Conservation (phyloP, 768 basidiomycete species). For the Panaeolus papilionaceus region DNA sequence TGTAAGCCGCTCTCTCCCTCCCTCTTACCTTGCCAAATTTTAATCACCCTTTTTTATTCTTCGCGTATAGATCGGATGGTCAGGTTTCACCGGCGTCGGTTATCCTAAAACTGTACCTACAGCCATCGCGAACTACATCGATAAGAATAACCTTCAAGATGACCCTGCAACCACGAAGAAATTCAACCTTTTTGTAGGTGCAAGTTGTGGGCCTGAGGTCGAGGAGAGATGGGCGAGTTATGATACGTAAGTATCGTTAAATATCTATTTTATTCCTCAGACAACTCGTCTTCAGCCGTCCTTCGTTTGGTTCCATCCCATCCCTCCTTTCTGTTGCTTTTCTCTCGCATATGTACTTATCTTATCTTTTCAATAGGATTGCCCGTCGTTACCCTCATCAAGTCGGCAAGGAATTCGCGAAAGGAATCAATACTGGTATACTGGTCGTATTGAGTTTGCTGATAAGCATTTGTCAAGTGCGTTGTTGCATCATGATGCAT, state of each 20-base stretch:
- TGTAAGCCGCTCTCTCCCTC: too few species aligned
- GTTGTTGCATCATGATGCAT: too few species aligned
- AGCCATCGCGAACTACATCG: conserved; percentile 52
- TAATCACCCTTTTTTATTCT: not conserved
- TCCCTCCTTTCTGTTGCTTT: too few species aligned
- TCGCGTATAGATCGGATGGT: conserved; percentile 50
- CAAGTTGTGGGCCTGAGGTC: conserved; percentile 53
- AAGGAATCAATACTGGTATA: conserved; percentile 58
- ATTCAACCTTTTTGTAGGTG: conserved; percentile 56
- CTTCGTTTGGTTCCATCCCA: not conserved
- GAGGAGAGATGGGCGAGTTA: conserved; percentile 54
- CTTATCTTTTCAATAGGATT: conserved; percentile 23
- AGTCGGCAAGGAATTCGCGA: conserved; percentile 53
- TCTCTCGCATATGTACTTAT: too few species aligned
- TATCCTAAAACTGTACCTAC: conserved; percentile 54
- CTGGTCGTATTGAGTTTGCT: conserved; percentile 51
- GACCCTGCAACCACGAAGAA: conserved; percentile 48
- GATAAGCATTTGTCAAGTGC: conserved; percentile 58
- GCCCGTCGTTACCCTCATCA: conserved; percentile 52
- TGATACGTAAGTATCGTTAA: conserved; percentile 45
- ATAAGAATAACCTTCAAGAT: conserved; percentile 49
- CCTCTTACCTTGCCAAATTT: too few species aligned
- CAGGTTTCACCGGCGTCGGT: conserved; percentile 57
- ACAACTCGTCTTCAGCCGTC: too few species aligned
- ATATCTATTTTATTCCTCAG: not conserved